phyloP scores from a whole-genome alignment of 169 alveolate genomes.

The Plasmodium gallinaceum region DNA sequence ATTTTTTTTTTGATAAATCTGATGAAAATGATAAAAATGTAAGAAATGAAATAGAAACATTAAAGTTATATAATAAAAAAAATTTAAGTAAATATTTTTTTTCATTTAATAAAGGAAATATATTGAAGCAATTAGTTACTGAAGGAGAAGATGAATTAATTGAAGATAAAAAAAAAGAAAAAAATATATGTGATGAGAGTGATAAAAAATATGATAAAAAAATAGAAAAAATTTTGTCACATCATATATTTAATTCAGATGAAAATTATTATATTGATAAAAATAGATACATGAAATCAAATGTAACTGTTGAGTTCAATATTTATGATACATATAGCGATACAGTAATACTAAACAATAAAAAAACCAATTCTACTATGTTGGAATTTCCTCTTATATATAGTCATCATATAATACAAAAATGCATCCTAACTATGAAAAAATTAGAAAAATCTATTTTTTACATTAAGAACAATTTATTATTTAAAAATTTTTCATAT shows the following conservation, averaged over 20 bases:
- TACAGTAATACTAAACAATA: slow-evolving; percentile 39
- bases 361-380: slow-evolving; percentile 73
- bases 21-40: neutral
- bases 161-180: neutral
- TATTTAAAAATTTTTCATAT: slow-evolving; percentile 16
- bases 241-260: slow-evolving; percentile 31
- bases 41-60: slow-evolving; percentile 11
- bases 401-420: slow-evolving; percentile 63
- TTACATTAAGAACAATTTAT: slow-evolving; percentile 53
- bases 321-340: slow-evolving; percentile 66
- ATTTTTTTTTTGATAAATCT: slow-evolving; percentile 16
- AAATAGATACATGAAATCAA: slow-evolving; percentile 54
- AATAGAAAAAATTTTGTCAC: neutral
- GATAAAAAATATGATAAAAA: neutral
- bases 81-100: slow-evolving; percentile 66
- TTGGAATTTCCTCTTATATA: slow-evolving; percentile 61
- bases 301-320: slow-evolving; percentile 75
- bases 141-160: slow-evolving; percentile 60
- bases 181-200: neutral
- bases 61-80: slow-evolving; percentile 66
- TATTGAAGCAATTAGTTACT: slow-evolving; percentile 63
- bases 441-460: slow-evolving; percentile 70
- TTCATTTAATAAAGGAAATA: slow-evolving; percentile 58
- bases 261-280: slow-evolving; percentile 37
- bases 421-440: slow-evolving; percentile 75